These are phyloP conservation scores for Aspergillus eucalypticola DNA, from an alignment of 2,329 filamentous ascomycete genomes.

Conservation along the genomic window DNA sequence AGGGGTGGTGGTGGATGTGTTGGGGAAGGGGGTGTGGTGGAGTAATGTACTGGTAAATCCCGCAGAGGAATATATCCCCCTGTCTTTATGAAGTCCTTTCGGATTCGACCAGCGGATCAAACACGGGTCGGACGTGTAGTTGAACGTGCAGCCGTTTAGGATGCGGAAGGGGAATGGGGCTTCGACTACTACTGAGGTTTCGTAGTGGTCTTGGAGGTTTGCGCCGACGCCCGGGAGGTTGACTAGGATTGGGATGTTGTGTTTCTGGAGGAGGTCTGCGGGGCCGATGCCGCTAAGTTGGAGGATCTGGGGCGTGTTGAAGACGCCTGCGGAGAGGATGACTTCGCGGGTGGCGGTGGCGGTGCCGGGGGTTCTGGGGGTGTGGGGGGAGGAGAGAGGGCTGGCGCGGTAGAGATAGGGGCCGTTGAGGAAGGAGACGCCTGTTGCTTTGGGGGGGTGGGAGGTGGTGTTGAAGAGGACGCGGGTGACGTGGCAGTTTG, in stretches of 20 bases:
- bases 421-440: slow-evolving; percentile 54
- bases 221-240: slow-evolving; percentile 64
- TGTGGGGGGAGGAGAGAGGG: slow-evolving; percentile 32
- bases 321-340: slow-evolving; percentile 56
- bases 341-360: slow-evolving; percentile 49
- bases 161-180: slow-evolving; percentile 46
- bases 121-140: slow-evolving; percentile 42
- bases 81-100: slow-evolving; percentile 20
- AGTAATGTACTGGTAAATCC: slow-evolving; percentile 47
- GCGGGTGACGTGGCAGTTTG: slow-evolving; percentile 51
- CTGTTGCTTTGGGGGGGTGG: slow-evolving; percentile 46
- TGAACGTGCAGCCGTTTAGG: slow-evolving; percentile 37
- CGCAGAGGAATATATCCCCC: slow-evolving; percentile 50
- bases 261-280: slow-evolving; percentile 51
- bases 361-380: slow-evolving; percentile 30
- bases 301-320: slow-evolving; percentile 65
- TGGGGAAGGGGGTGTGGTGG: slow-evolving; percentile 44
- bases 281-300: slow-evolving; percentile 67
- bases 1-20: slow-evolving; percentile 26
- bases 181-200: slow-evolving; percentile 26
- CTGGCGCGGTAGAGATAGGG: slow-evolving; percentile 50
- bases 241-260: slow-evolving; percentile 56
- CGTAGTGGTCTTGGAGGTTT: slow-evolving; percentile 62
- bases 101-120: slow-evolving; percentile 46
- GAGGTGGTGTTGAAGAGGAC: slow-evolving; percentile 45